Evolutionary conservation across 1,284 basidiomycete genomes (phyloP).

Genomic region (Cryptococcus sp.): DNA sequence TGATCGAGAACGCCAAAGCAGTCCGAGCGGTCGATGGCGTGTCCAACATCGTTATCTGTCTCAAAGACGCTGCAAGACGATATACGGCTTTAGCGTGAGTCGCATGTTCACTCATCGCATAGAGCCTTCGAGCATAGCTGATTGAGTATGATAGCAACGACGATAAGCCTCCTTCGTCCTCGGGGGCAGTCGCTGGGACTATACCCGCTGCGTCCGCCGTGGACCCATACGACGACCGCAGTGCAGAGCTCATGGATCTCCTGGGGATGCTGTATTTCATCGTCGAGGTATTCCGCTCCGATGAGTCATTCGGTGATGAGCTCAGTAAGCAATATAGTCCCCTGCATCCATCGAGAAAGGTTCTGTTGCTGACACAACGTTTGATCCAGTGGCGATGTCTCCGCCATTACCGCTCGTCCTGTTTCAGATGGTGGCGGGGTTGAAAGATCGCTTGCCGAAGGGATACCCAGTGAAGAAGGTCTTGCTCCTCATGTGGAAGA

Average conservation of each 20-base stretch:
- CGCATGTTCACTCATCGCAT: neutral
- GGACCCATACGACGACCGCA: slow-evolving; percentile 51
- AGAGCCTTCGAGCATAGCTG: neutral
- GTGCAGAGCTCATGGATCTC: slow-evolving; percentile 86
- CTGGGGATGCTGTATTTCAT: slow-evolving; percentile 91
- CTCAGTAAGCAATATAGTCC: slow-evolving; percentile 67
- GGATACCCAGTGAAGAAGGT: slow-evolving; percentile 98
- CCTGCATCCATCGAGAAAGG: neutral
- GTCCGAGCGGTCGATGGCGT: slow-evolving; percentile 84
- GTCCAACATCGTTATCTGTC: slow-evolving; percentile 77
- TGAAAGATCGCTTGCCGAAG: slow-evolving; percentile 91
- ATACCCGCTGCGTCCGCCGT: slow-evolving; percentile 22
- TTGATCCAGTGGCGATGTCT: slow-evolving; percentile 79
- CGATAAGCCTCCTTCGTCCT: slow-evolving; percentile 13
- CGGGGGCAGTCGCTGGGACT: slow-evolving; percentile 8
- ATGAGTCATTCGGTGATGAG: slow-evolving; percentile 92
- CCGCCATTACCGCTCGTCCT: slow-evolving; percentile 92
- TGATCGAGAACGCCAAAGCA: slow-evolving; percentile 88
- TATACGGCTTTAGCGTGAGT: slow-evolving; percentile 58
- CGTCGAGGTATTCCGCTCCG: slow-evolving; percentile 85
- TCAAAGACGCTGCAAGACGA: slow-evolving; percentile 86
- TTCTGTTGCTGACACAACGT: neutral
- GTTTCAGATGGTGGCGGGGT: slow-evolving; percentile 80
- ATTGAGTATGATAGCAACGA: slow-evolving; percentile 9
- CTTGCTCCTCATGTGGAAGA: slow-evolving; percentile 95